A percentile compares a stretch with the other conserved stretches of the same genome.
Conservation (phyloP, 352 stramenopile species). For the Peronospora belbahrii region DNA sequence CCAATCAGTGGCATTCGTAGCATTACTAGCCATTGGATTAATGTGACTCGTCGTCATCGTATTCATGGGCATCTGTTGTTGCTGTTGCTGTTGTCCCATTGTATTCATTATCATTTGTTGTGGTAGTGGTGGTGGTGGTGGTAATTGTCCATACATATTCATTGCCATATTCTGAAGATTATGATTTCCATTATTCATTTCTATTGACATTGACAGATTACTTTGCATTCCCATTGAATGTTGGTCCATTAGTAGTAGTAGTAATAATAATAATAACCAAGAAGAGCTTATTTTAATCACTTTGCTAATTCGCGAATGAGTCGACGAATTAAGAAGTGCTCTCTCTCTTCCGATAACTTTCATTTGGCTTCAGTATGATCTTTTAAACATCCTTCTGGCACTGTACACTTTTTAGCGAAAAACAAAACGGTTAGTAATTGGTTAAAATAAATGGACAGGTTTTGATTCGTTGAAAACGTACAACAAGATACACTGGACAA, state of each 20-base stretch:
- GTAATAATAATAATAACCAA: too few relatives aligned
- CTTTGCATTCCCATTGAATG: conserved; percentile 58
- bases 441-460: conserved; percentile 19
- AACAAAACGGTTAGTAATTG: conserved; percentile 16
- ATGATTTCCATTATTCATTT: conserved; percentile 37
- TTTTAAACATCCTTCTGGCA: conserved; percentile 7
- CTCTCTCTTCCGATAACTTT: neutral
- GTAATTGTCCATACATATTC: conserved; percentile 28
- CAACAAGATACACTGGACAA: neutral
- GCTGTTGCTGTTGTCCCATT: conserved; percentile 27
- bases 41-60: conserved; percentile 26
- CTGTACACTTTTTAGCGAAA: conserved; percentile 39
- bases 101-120: conserved; percentile 45
- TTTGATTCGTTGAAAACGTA: too few relatives aligned
- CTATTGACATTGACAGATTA: conserved; percentile 55
- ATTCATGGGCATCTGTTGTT: conserved; percentile 19
- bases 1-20: conserved; percentile 40
- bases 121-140: neutral
- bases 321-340: too few relatives aligned
- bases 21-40: conserved; percentile 12
- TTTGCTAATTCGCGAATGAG: too few relatives aligned
- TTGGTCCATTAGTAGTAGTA: conserved; percentile 59
- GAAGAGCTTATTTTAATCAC: too few relatives aligned
- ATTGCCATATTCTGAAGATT: conserved; percentile 37
- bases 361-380: conserved; percentile 22